Percentiles rank a stretch among this genome's conserved stretches.
Evolutionary conservation across 2,329 filamentous ascomycete genomes (phyloP).

Genomic region (Paecilomyces niveus): DNA sequence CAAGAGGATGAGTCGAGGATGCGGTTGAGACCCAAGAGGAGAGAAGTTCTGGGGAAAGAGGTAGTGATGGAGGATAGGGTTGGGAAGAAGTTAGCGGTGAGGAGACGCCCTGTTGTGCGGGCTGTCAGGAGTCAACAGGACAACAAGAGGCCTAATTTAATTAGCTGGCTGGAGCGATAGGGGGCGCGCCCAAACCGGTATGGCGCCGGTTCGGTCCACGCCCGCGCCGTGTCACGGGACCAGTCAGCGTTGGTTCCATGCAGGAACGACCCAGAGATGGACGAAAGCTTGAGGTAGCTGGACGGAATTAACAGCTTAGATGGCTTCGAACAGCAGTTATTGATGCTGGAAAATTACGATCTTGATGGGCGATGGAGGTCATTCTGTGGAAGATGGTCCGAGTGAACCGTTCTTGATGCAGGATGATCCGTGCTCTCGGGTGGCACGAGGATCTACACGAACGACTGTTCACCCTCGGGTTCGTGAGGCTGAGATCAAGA

Average conservation of each 20-base stretch:
- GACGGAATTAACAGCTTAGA: no score
- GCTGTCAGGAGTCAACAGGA: constrained; percentile 18
- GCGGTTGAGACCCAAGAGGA: constrained; percentile 1
- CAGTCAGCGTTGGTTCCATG: constrained; percentile 9
- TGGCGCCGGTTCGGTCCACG: background rate
- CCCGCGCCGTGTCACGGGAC: constrained; percentile 15
- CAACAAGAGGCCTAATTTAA: constrained; percentile 5
- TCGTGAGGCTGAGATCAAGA: background rate
- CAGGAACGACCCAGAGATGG: constrained; percentile 22
- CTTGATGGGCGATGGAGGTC: background rate
- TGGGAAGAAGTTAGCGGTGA: constrained; percentile 2
- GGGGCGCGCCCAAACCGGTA: background rate
- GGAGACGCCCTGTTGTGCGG: constrained; percentile 16
- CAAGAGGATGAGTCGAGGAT: constrained; percentile 9
- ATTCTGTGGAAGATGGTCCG: background rate
- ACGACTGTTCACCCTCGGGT: background rate
- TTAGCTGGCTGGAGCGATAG: no score
- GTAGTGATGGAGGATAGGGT: constrained; percentile 5
- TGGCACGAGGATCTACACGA: background rate
- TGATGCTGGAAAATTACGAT: no score
- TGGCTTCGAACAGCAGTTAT: no score
- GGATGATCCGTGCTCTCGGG: background rate
- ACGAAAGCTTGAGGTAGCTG: background rate
- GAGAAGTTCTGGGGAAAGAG: constrained; percentile 1
- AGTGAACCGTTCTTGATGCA: background rate